Conservation (phyloP, 768 basidiomycete species). For the Lactifluus rugatus region DNA sequence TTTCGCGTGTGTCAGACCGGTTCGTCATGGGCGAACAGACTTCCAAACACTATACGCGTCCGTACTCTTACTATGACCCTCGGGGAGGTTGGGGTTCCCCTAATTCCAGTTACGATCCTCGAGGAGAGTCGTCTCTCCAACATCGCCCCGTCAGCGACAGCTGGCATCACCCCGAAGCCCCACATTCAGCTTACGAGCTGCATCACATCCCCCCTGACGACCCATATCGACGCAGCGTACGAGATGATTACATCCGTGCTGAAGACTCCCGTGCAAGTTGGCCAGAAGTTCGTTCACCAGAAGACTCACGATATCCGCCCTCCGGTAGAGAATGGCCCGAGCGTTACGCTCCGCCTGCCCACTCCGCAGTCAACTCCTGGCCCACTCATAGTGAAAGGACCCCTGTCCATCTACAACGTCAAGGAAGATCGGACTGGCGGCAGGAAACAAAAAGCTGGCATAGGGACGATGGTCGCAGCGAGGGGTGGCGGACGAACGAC, state of each 20-base stretch:
- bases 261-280: constrained; percentile 15
- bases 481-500: constrained; percentile 29
- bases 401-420: constrained; percentile 9
- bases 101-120: constrained; percentile 36
- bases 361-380: constrained; percentile 7
- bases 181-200: constrained; percentile 24
- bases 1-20: constrained; percentile 30
- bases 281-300: constrained; percentile 10
- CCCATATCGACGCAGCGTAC: constrained; percentile 39
- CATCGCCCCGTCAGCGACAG: constrained; percentile 43
- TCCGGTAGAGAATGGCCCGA: constrained; percentile 13
- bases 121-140: constrained; percentile 44
- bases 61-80: constrained; percentile 29
- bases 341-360: constrained; percentile 6
- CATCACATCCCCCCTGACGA: constrained; percentile 34
- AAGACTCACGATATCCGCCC: constrained; percentile 13
- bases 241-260: constrained; percentile 15
- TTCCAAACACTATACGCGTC: constrained; percentile 44
- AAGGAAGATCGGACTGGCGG: constrained; percentile 12
- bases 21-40: constrained; percentile 36
- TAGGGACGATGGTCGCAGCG: constrained; percentile 36
- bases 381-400: constrained; percentile 7
- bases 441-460: constrained; percentile 32
- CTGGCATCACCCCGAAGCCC: constrained; percentile 40
- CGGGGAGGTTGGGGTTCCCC: constrained; percentile 35